phyloP scores from a whole-genome alignment of 1,284 basidiomycete species.

The Puccinia novopanici region DNA sequence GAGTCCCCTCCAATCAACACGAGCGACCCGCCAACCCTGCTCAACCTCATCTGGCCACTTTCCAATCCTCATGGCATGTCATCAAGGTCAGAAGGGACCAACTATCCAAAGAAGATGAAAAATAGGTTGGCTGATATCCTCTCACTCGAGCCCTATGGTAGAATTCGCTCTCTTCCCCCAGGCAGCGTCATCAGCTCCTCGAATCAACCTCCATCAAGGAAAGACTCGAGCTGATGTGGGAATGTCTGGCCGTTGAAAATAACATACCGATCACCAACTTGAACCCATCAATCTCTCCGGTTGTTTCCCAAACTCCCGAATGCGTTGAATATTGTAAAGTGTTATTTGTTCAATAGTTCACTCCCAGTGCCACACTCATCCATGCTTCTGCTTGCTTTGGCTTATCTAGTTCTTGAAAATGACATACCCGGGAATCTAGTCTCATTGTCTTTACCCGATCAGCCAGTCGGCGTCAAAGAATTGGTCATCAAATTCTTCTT shows the following conservation, averaged over 20 bases:
- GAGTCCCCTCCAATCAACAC: not conserved
- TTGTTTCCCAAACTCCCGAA: slow-evolving; percentile 33
- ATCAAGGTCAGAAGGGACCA: slow-evolving; percentile 28
- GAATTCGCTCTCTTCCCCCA: slow-evolving; percentile 40
- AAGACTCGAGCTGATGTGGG: slow-evolving; percentile 37
- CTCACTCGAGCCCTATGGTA: not conserved
- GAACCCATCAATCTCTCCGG: not conserved
- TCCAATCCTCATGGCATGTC: slow-evolving; percentile 40
- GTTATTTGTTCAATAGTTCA: not conserved
- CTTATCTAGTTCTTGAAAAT: slow-evolving; percentile 56
- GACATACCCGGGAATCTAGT: slow-evolving; percentile 55
- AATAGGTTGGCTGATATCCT: not conserved
- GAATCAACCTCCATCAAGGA: slow-evolving; percentile 47
- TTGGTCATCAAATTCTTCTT: slow-evolving; percentile 57
- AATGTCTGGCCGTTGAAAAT: slow-evolving; percentile 32
- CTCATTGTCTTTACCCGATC: slow-evolving; percentile 55
- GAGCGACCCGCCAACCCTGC: not conserved
- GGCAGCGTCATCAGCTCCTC: slow-evolving; percentile 26
- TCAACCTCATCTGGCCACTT: slow-evolving; percentile 19
- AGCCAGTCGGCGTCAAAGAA: slow-evolving; percentile 56
- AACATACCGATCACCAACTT: slow-evolving; percentile 19
- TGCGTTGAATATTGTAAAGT: slow-evolving; percentile 48
- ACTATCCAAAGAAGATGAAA: not conserved
- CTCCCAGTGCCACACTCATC: not conserved
- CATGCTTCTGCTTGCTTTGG: not conserved